Evolutionary conservation across 169 alveolate genomes (phyloP).

Genomic region (Plasmodium vinckei): DNA sequence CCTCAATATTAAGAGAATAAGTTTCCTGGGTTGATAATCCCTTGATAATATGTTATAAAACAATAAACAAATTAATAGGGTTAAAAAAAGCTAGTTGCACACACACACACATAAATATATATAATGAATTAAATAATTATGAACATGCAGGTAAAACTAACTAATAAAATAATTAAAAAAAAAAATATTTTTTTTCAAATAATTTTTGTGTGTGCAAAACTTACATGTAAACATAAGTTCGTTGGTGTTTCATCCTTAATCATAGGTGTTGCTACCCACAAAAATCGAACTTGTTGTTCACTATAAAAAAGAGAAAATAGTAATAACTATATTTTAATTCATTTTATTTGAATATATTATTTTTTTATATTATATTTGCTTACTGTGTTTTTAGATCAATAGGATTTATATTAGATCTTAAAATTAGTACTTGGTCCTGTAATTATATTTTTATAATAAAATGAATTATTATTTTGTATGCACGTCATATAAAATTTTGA

Average conservation of each 20-base stretch:
- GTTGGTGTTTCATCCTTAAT: slow-evolving; percentile 30
- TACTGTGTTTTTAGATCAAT: slow-evolving; percentile 65
- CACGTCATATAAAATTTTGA: too few relatives aligned
- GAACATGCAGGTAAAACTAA: neutral
- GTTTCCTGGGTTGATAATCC: slow-evolving; percentile 71
- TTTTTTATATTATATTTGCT: slow-evolving; percentile 14
- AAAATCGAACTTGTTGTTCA: slow-evolving; percentile 70
- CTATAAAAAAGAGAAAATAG: slow-evolving; percentile 6
- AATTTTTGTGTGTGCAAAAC: neutral
- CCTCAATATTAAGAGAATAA: slow-evolving; percentile 50
- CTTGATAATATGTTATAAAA: slow-evolving; percentile 8
- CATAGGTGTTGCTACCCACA: slow-evolving; percentile 73
- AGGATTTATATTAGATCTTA: slow-evolving; percentile 65
- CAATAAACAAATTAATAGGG: too few relatives aligned
- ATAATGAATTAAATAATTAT: too few relatives aligned
- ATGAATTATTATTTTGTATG: too few relatives aligned
- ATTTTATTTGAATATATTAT: neutral
- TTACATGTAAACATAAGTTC: slow-evolving; percentile 66
- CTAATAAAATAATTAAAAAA: neutral
- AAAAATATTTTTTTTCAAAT: neutral
- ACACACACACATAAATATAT: too few relatives aligned
- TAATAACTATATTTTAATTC: neutral
- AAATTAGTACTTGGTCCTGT: slow-evolving; percentile 61
- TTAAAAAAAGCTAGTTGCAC: too few relatives aligned
- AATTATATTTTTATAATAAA: neutral